A percentile compares a stretch with the other conserved stretches of the same genome.
phyloP scores from a whole-genome alignment of 331 rosid genomes.

The Acacia concinna region DNA sequence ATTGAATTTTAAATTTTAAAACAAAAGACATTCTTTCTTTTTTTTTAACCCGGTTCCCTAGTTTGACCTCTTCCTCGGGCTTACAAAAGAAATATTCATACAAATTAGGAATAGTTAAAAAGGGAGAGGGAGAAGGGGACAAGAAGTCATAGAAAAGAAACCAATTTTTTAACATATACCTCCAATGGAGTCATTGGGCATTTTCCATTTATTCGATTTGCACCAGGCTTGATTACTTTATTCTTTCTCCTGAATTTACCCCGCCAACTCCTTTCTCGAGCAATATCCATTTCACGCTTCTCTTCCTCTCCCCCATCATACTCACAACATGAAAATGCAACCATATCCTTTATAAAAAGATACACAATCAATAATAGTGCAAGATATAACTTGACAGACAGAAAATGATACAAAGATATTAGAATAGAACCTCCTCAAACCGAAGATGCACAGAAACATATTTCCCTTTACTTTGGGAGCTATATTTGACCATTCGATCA shows the following conservation, averaged over 20 bases:
- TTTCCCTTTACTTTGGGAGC: slow-evolving; percentile 80
- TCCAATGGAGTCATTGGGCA: slow-evolving; percentile 97
- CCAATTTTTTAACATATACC: slow-evolving; percentile 43
- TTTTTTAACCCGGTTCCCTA: too few species aligned
- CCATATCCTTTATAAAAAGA: slow-evolving; percentile 74
- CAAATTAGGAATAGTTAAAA: not conserved
- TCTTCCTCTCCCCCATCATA: slow-evolving; percentile 95
- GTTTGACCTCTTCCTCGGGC: too few species aligned
- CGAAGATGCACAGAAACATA: slow-evolving; percentile 96
- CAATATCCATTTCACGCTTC: slow-evolving; percentile 91
- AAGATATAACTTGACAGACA: slow-evolving; percentile 14
- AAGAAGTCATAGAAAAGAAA: slow-evolving; percentile 1
- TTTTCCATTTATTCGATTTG: slow-evolving; percentile 86
- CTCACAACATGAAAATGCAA: slow-evolving; percentile 96
- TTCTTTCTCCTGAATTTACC: slow-evolving; percentile 93
- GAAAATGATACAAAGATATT: slow-evolving; percentile 20
- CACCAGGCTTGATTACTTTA: slow-evolving; percentile 89
- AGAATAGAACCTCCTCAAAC: slow-evolving; percentile 80
- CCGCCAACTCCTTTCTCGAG: slow-evolving; percentile 98
- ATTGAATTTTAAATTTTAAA: too few species aligned
- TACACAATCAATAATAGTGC: not conserved
- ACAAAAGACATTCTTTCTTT: too few species aligned
- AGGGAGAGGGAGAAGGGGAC: not conserved
- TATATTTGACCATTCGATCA: slow-evolving; percentile 73
- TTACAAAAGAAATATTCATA: not conserved